Conservation (phyloP, 176 grass and related monocot genomes). For the Neostapfia colusana region DNA sequence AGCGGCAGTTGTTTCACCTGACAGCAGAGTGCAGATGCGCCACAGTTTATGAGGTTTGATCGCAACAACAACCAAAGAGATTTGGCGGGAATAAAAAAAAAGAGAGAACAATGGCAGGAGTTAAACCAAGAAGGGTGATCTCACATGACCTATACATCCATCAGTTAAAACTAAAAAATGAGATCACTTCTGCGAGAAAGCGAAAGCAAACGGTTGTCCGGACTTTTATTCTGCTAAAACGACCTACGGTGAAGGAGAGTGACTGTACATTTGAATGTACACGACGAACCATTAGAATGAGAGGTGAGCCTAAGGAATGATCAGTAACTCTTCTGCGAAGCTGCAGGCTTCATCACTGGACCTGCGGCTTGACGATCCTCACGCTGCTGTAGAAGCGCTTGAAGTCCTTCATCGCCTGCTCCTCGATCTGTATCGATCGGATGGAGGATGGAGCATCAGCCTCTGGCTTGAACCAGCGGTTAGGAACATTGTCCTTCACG, state of each 20-base stretch:
- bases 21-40: neutral
- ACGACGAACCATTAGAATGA: conserved; percentile 37
- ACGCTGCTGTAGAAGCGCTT: conserved; percentile 97
- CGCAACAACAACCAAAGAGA: conserved; percentile 37
- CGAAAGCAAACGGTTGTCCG: neutral
- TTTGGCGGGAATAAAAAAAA: conserved; percentile 41
- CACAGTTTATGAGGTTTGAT: conserved; percentile 33
- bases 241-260: conserved; percentile 22
- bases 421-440: conserved; percentile 95
- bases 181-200: conserved; percentile 24
- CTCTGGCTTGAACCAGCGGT: conserved; percentile 95
- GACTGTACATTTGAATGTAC: conserved; percentile 79
- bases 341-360: conserved; percentile 19
- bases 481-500: conserved; percentile 60
- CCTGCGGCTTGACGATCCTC: conserved; percentile 78
- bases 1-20: neutral
- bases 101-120: conserved; percentile 5
- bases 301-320: conserved; percentile 36
- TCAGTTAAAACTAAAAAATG: conserved; percentile 31
- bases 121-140: conserved; percentile 43
- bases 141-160: conserved; percentile 41
- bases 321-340: conserved; percentile 20
- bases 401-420: conserved; percentile 95
- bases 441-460: conserved; percentile 76
- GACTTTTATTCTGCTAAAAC: conserved; percentile 41